A percentile compares a stretch with the other conserved stretches of the same genome.
phyloP scores from a whole-genome alignment of 1,284 basidiomycete species.

The Salmacisia buchloeana region DNA sequence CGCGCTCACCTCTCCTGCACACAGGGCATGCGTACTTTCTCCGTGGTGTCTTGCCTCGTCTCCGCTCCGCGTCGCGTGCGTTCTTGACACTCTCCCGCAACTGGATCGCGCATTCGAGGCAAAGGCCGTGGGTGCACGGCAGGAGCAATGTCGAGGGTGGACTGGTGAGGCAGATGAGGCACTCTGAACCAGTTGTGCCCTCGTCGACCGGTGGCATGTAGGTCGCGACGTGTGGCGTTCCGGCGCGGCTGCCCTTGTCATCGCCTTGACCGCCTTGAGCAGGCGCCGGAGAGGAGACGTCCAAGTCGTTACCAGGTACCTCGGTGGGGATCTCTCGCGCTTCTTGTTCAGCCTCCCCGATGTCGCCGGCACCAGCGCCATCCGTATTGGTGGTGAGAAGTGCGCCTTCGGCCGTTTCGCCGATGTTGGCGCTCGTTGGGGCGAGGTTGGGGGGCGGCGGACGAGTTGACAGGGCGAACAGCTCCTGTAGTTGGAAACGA shows the following conservation, averaged over 20 bases:
- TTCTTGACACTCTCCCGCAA: slow-evolving; percentile 42
- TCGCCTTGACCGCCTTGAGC: too few species aligned
- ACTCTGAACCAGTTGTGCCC: slow-evolving; percentile 33
- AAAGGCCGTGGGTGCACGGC: slow-evolving; percentile 49
- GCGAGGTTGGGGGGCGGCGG: slow-evolving; percentile 23
- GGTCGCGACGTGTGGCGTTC: not conserved
- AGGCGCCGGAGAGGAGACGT: too few species aligned
- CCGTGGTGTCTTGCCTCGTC: slow-evolving; percentile 37
- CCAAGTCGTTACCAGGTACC: too few species aligned
- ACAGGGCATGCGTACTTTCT: slow-evolving; percentile 45
- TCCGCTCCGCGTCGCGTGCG: slow-evolving; percentile 31
- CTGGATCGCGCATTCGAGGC: slow-evolving; percentile 45
- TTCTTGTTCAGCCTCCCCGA: slow-evolving; percentile 3
- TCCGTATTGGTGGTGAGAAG: not conserved
- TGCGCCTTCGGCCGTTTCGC: not conserved
- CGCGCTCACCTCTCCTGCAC: slow-evolving; percentile 31
- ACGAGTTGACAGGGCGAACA: slow-evolving; percentile 39
- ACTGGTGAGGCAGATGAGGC: slow-evolving; percentile 42
- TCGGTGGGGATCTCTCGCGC: not conserved
- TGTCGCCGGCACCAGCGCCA: slow-evolving; percentile 11
- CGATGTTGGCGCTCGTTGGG: not conserved
- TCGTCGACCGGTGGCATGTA: slow-evolving; percentile 19
- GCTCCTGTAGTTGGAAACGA: slow-evolving; percentile 45
- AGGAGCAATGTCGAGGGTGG: slow-evolving; percentile 44
- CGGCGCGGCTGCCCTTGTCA: too few species aligned